A percentile compares a stretch with the other conserved stretches of the same genome.
These are phyloP conservation scores for Candida tetrigidarum DNA, from an alignment of 1,139 yeast genomes.

Conservation along the genomic window DNA sequence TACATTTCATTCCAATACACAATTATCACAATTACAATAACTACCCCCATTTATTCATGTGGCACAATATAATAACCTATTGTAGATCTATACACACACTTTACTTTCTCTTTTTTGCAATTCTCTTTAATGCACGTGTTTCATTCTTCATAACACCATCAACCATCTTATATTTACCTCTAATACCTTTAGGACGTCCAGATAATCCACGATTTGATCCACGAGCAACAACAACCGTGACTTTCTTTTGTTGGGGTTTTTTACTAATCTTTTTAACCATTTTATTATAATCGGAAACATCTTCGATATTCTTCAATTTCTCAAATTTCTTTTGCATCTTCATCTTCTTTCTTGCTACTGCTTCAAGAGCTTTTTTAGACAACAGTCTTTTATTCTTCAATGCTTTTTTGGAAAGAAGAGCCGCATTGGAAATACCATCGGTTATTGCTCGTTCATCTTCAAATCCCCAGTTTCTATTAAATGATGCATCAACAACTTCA, in stretches of 20 bases:
- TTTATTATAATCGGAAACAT: slow-evolving; percentile 82
- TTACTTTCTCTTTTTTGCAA: slow-evolving; percentile 68
- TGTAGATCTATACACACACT: background rate
- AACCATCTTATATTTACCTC: slow-evolving; percentile 99
- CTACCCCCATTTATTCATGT: no score
- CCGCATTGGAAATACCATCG: slow-evolving; percentile 5
- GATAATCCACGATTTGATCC: slow-evolving; percentile 85
- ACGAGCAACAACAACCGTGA: slow-evolving; percentile 87
- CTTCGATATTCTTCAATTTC: slow-evolving; percentile 82
- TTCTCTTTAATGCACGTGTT: slow-evolving; percentile 88
- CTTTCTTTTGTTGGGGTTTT: slow-evolving; percentile 77
- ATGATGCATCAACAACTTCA: slow-evolving; percentile 74
- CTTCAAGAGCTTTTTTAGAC: slow-evolving; percentile 93
- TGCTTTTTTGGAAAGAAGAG: slow-evolving; percentile 2
- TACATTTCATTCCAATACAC: no score
- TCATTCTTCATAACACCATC: slow-evolving; percentile 98
- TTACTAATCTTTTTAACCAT: slow-evolving; percentile 83
- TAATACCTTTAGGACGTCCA: slow-evolving; percentile 97
- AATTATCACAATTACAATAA: no score
- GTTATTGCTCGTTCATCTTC: slow-evolving; percentile 1
- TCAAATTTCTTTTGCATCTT: slow-evolving; percentile 89
- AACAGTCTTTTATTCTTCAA: slow-evolving; percentile 2
- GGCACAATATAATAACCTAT: no score
- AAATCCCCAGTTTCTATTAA: slow-evolving; percentile 5
- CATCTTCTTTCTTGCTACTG: slow-evolving; percentile 96